Conservation (phyloP, 352 stramenopile species). For the Globisporangium paroecandrum region DNA sequence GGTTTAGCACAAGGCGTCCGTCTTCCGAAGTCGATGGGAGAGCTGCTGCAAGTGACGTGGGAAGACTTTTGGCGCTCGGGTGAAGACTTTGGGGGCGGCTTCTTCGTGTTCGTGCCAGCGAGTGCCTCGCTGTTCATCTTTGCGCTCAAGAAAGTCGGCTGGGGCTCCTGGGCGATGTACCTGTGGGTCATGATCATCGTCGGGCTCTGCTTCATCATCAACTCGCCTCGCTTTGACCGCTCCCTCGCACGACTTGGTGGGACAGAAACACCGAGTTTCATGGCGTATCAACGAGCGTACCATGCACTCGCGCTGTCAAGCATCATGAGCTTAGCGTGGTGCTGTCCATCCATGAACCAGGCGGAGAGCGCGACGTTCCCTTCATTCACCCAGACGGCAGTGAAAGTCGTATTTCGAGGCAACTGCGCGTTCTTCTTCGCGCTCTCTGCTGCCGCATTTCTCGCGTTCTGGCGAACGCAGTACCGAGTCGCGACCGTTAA, state of each 20-base stretch:
- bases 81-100: constrained; percentile 37
- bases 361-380: constrained; percentile 2
- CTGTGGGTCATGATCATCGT: constrained; percentile 33
- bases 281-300: constrained; percentile 44
- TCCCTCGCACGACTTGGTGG: constrained; percentile 33
- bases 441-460: constrained; percentile 19
- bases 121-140: constrained; percentile 31
- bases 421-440: constrained; percentile 32
- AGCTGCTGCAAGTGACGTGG: constrained; percentile 32
- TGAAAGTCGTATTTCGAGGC: constrained; percentile 21
- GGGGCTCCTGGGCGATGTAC: constrained; percentile 33
- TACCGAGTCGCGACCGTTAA: constrained; percentile 29
- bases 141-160: constrained; percentile 28
- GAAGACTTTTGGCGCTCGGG: constrained; percentile 25
- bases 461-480: constrained; percentile 43
- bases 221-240: constrained; percentile 37
- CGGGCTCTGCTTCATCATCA: constrained; percentile 42
- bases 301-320: constrained; percentile 37
- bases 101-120: constrained; percentile 42
- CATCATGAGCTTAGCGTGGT: constrained; percentile 38
- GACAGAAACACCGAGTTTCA: constrained; percentile 27
- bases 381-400: constrained; percentile 4
- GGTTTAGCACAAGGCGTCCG: constrained; percentile 13
- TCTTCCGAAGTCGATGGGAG: constrained; percentile 23
- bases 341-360: constrained; percentile 21